Evolutionary conservation across 129 eudicot genomes (phyloP), one percentile per base, ranked within the genome.

Genomic region (Chrysanthemum makinoi): DNA sequence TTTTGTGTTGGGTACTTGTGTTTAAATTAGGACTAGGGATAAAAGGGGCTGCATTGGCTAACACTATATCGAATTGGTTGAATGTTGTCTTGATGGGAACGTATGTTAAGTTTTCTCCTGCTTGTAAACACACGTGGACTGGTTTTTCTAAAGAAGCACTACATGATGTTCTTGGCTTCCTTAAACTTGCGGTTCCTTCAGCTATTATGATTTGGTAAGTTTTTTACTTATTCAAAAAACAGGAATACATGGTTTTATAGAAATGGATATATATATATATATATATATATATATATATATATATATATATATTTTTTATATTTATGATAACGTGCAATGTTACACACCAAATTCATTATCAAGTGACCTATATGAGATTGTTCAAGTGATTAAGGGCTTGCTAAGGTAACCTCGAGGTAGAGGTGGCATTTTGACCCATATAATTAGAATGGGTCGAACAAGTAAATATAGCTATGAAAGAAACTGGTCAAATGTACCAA

Each of bases 11-110:
- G 96, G 5, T 81, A 56, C 68, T 89, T 26, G 87, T 89, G 48
- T 82, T 77, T 69, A 70, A 70, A 73, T 30, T 81, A 3, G 85
- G 72, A 39, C 60, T 86, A 17, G 93, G 73, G 54, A 73, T 62
- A 67, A 84, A 55, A 55, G 96, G 96, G 71, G 96, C 96, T 77
- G 96, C 96, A 49, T 62, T 89, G 68, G 90, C 93, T 30, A 89
- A 75, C 66, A 81, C 82, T 0, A 75, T 84, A 66, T 84, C 90
- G 0, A 80, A 86, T 54, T 89, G 93, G 90, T 55, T 82, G 26
- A 89, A 89, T 56, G 90, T 84, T 16, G 11, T 86, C 46, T 83
- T 87, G 74, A 65, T 84, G 79, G 90, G 66, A 24, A 10, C 72
- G 24, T 89, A 84, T 63, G 78, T 84, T 35, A 89, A 84, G 78